These are phyloP conservation scores for Capsicum pubescens DNA, from an alignment of 257 asterid genomes.

Conservation along the genomic window DNA sequence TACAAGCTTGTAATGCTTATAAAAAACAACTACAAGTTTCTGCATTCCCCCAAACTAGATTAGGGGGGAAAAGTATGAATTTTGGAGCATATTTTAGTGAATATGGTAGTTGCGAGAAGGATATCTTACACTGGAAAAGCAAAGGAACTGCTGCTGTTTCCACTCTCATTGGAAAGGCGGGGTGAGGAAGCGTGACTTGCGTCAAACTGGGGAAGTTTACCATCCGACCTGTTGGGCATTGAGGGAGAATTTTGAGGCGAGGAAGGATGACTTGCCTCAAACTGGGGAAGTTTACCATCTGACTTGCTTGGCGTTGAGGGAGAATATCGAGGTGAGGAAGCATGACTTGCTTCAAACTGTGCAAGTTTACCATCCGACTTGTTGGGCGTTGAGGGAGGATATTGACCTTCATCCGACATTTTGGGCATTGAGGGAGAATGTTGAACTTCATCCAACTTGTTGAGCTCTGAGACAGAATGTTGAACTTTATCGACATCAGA, in stretches of 20 bases:
- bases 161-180: constrained; percentile 61
- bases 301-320: constrained; percentile 25
- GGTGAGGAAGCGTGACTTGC: constrained; percentile 39
- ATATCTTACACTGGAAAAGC: constrained; percentile 57
- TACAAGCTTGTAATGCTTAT: neutral
- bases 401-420: constrained; percentile 26
- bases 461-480: constrained; percentile 34
- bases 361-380: constrained; percentile 36
- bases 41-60: neutral
- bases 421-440: constrained; percentile 36
- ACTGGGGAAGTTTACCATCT: constrained; percentile 31
- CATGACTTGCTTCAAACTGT: constrained; percentile 27
- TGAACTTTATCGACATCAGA: constrained; percentile 30
- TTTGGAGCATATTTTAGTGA: neutral
- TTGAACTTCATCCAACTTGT: constrained; percentile 32
- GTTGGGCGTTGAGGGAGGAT: neutral
- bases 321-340: constrained; percentile 45
- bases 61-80: neutral
- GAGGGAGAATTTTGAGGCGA: constrained; percentile 41
- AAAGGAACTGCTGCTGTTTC: constrained; percentile 45
- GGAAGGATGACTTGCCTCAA: constrained; percentile 33
- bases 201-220: constrained; percentile 31
- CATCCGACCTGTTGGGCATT: constrained; percentile 35
- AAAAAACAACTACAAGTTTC: neutral
- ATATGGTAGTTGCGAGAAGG: neutral